Conservation (phyloP, 176 grass and related monocot species). For the Avena insularis region DNA sequence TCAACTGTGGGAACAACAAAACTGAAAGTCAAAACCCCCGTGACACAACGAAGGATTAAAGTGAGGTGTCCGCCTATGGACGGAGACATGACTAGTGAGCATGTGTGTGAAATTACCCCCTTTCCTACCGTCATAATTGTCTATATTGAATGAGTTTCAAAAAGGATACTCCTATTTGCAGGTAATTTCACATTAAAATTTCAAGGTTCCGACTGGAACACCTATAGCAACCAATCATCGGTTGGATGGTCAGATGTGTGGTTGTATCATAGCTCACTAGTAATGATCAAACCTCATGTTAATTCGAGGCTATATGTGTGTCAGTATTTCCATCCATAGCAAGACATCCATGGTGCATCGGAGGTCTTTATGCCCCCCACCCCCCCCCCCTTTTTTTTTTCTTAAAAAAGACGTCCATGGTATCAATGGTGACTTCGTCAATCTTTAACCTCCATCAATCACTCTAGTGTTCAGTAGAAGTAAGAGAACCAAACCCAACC, state of each 20-base stretch:
- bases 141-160: neutral
- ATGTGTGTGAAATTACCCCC: neutral
- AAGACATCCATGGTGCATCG: too few species aligned
- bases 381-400: too few species aligned
- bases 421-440: neutral
- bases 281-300: neutral
- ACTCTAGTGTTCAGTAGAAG: neutral
- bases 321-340: neutral
- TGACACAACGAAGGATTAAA: neutral
- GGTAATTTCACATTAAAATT: neutral
- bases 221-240: neutral
- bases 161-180: neutral
- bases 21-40: neutral
- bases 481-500: neutral
- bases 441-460: neutral
- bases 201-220: neutral
- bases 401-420: too few species aligned
- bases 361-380: too few species aligned
- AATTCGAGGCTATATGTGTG: neutral
- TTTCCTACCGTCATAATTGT: neutral
- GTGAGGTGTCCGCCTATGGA: neutral
- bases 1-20: neutral
- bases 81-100: neutral
- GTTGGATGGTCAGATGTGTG: neutral
- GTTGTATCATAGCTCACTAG: neutral